Percentiles rank a stretch among this genome's conserved stretches.
Evolutionary conservation across 2,329 filamentous ascomycete genomes (phyloP).

Genomic region (Botrytis fabae): DNA sequence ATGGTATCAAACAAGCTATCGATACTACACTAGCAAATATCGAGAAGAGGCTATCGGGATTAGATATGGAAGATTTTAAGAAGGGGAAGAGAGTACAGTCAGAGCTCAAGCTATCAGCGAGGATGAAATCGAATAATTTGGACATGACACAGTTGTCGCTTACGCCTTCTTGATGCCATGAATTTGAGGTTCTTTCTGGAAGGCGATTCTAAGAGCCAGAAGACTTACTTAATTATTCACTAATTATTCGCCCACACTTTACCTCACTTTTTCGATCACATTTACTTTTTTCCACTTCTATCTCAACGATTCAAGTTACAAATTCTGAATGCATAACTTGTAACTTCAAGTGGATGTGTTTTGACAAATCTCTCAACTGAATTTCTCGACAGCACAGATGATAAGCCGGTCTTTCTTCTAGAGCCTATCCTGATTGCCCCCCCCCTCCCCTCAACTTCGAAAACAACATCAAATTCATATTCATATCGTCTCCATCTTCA

Average conservation of each 20-base stretch:
- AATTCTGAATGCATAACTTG: no score
- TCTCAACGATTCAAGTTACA: no score
- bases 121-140: background rate
- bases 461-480: no score
- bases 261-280: no score
- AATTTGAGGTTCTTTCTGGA: background rate
- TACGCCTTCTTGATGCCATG: background rate
- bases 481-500: no score
- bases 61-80: conserved; percentile 10
- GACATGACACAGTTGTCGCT: background rate
- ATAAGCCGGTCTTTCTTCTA: no score
- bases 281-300: no score
- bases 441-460: no score
- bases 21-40: background rate
- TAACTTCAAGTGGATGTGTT: no score
- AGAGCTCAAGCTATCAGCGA: background rate
- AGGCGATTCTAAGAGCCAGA: background rate
- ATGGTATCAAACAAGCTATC: conserved; percentile 15
- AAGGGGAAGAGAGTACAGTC: background rate
- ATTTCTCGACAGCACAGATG: no score
- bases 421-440: no score
- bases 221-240: background rate
- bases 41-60: background rate
- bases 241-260: background rate
- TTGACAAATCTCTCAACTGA: no score